These are phyloP conservation scores for Colletotrichum magnum DNA, from an alignment of 2,329 filamentous ascomycete genomes.

Conservation along the genomic window DNA sequence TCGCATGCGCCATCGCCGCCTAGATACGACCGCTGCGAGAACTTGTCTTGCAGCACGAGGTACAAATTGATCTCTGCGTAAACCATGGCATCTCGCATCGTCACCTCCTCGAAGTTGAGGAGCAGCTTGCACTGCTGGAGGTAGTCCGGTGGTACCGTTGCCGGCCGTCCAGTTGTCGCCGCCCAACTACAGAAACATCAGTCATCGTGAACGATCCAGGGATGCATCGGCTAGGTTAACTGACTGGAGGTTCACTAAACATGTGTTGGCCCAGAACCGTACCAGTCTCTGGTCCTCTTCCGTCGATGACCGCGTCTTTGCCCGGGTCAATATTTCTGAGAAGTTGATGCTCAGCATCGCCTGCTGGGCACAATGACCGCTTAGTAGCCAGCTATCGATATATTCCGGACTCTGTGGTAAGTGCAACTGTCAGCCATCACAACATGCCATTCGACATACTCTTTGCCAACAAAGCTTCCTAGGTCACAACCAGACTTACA, in stretches of 20 bases:
- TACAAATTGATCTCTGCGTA: slow-evolving; percentile 57
- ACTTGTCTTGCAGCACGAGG: slow-evolving; percentile 52
- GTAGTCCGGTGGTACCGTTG: slow-evolving; percentile 54
- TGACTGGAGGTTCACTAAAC: slow-evolving; percentile 54
- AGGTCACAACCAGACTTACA: slow-evolving; percentile 6
- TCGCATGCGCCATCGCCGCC: slow-evolving; percentile 50
- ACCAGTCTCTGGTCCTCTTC: slow-evolving; percentile 52
- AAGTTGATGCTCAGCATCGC: slow-evolving; percentile 60
- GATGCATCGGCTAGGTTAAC: not conserved
- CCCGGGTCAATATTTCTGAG: slow-evolving; percentile 54
- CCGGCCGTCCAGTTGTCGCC: slow-evolving; percentile 56
- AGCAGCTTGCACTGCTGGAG: slow-evolving; percentile 57
- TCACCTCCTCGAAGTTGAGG: slow-evolving; percentile 56
- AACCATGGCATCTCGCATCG: slow-evolving; percentile 58
- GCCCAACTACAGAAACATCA: slow-evolving; percentile 51
- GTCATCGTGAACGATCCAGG: not conserved
- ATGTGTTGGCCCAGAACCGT: slow-evolving; percentile 54
- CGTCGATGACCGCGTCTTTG: slow-evolving; percentile 49
- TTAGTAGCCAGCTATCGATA: slow-evolving; percentile 59
- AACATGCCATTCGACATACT: not conserved
- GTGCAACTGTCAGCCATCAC: not conserved
- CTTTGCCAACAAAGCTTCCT: not conserved
- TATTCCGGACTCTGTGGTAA: slow-evolving; percentile 49
- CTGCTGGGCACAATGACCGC: slow-evolving; percentile 58
- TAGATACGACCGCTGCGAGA: slow-evolving; percentile 49